These are phyloP conservation scores for Paramecium bursaria DNA, from an alignment of 73 alveolate species.

Conservation along the genomic window DNA sequence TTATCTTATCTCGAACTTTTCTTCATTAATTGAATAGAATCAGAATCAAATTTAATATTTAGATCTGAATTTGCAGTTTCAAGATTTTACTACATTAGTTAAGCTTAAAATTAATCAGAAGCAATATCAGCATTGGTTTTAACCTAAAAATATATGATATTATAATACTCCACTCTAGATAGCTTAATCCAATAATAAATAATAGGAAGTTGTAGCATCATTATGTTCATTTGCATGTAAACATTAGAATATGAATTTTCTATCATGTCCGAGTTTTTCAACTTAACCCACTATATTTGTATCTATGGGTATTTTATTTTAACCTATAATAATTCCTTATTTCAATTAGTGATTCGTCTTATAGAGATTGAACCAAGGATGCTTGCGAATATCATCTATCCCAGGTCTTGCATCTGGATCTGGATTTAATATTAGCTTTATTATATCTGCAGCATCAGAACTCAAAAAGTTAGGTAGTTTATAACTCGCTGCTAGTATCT, in stretches of 20 bases:
- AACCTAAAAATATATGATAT: too few species aligned
- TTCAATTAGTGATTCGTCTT: slow-evolving; percentile 18
- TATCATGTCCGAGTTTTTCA: slow-evolving; percentile 75
- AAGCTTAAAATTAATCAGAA: slow-evolving; percentile 49
- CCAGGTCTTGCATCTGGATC: slow-evolving; percentile 88
- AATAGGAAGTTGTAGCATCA: slow-evolving; percentile 69
- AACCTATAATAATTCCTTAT: slow-evolving; percentile 60
- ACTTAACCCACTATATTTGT: slow-evolving; percentile 56
- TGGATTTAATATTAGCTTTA: slow-evolving; percentile 78
- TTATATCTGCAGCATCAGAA: slow-evolving; percentile 64
- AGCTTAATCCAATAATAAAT: slow-evolving; percentile 31
- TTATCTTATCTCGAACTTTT: too few species aligned
- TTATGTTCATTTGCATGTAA: slow-evolving; percentile 84
- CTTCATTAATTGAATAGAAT: too few species aligned
- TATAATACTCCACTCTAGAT: slow-evolving; percentile 42
- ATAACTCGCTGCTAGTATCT: slow-evolving; percentile 86
- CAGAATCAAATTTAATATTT: not conserved
- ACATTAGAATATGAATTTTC: slow-evolving; percentile 74
- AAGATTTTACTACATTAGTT: slow-evolving; percentile 6
- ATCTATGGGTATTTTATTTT: slow-evolving; percentile 67
- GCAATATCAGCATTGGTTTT: slow-evolving; percentile 74
- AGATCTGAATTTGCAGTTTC: slow-evolving; percentile 2
- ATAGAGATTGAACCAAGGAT: slow-evolving; percentile 82
- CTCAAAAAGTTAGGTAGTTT: slow-evolving; percentile 79
- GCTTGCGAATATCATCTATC: slow-evolving; percentile 85